Evolutionary conservation across 2,329 filamentous ascomycete species (phyloP), one percentile per base, ranked within the genome.

Genomic region (Fusarium veterinarium): DNA sequence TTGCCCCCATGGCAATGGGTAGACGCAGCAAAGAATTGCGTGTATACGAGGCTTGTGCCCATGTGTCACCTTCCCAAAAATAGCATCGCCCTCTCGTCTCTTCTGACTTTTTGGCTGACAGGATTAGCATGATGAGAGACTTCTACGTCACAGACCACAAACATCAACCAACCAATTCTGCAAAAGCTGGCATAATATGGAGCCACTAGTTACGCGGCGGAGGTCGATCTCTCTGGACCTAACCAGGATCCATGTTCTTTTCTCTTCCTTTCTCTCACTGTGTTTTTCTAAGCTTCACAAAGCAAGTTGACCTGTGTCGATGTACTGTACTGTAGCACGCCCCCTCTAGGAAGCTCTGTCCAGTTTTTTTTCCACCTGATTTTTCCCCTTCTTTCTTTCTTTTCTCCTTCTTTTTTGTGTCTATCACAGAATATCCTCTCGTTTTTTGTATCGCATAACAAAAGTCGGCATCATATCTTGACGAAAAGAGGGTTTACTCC

Each of bases 191-290:
- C 46, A 51, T 59, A 51, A 58, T 53, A 65, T 73, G 71, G 71
- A 53, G 71, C 64, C 52, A 33, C 49, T 67, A 62, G 71, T 68
- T 73, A 64, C 60, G 57, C 61, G 66, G n/a, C 59, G 66, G 48
- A 51, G 73, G 49, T 53, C 49, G 49, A 53, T 53, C 49, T 71
- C 65, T 58, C 53, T 60, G 10, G 38, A 48, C 68, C 48, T 20
- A 72, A 59, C 61, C 38, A 67, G 57, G 70, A 72, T 72, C 46
- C 42, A 42, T 35, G 53, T 51, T 62, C 60, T 37, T 38, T 57
- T 51, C 17, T 6, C 16, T 66, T 58, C 23, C 35, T 37, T 31
- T 40, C 41, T 67, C 49, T 51, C 33, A 60, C 55, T 57, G 55
- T 57, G 55, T 48, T 57, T 46, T 49, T 37, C 55, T n/a, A 48